These are phyloP conservation scores for Penicillium diatomitis DNA, from an alignment of 495 filamentous ascomycete species.

Conservation along the genomic window DNA sequence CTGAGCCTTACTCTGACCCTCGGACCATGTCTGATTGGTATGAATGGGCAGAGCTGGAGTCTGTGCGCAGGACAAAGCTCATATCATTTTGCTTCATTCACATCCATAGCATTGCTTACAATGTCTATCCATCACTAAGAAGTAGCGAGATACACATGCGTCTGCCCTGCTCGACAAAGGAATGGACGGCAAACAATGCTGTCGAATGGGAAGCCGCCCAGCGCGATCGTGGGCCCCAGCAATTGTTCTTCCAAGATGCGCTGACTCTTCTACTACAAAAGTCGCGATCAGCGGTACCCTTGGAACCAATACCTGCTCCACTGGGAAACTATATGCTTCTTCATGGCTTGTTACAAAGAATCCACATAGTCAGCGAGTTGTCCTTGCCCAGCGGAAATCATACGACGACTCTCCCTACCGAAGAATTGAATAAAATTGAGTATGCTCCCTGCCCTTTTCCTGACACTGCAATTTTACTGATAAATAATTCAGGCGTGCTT, in stretches of 20 bases:
- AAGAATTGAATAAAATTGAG: slow-evolving; percentile 33
- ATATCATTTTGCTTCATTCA: slow-evolving; percentile 34
- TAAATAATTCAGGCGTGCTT: slow-evolving; percentile 17
- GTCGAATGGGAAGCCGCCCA: slow-evolving; percentile 28
- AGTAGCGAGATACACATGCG: slow-evolving; percentile 32
- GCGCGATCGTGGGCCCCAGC: slow-evolving; percentile 22
- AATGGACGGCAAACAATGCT: slow-evolving; percentile 27
- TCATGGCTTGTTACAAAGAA: slow-evolving; percentile 32
- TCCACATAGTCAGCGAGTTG: slow-evolving; percentile 32
- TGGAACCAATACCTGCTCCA: slow-evolving; percentile 28
- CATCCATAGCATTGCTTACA: slow-evolving; percentile 32
- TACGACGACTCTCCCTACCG: slow-evolving; percentile 23
- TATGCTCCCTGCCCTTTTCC: slow-evolving; percentile 3
- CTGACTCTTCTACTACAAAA: slow-evolving; percentile 28
- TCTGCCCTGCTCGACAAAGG: slow-evolving; percentile 29
- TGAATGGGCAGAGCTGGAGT: slow-evolving; percentile 33
- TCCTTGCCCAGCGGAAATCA: slow-evolving; percentile 28
- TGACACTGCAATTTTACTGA: no score
- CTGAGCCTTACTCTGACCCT: slow-evolving; percentile 15
- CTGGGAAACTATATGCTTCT: slow-evolving; percentile 33
- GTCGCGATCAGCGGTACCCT: slow-evolving; percentile 17
- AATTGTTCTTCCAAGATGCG: slow-evolving; percentile 32
- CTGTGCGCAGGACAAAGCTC: slow-evolving; percentile 28
- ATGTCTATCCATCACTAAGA: slow-evolving; percentile 29
- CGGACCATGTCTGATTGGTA: slow-evolving; percentile 24